Conservation (phyloP, 192 early-diverging fungal species). For the Thoreauomyces humboldtii region DNA sequence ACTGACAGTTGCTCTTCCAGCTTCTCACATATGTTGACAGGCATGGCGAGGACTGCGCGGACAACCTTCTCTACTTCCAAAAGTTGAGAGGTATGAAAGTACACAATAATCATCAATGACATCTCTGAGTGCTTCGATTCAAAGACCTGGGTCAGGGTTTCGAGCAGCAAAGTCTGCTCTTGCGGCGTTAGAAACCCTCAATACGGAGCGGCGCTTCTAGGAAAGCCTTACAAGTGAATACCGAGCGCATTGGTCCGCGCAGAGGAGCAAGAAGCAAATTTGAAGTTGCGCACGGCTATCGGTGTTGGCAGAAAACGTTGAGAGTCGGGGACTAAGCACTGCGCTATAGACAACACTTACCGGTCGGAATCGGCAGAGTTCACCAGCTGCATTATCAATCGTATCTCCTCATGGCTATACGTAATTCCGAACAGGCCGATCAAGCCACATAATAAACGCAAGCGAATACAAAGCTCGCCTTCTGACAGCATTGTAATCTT, state of each 20-base stretch:
- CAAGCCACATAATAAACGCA: constrained; percentile 4
- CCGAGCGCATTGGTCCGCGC: constrained; percentile 1
- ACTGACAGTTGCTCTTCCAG: not conserved
- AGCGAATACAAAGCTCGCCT: not conserved
- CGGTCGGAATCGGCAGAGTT: not conserved
- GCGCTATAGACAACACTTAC: not conserved
- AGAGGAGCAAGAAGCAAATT: not conserved
- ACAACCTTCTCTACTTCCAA: not conserved
- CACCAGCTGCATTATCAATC: not conserved
- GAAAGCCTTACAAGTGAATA: not conserved
- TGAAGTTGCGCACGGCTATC: not conserved
- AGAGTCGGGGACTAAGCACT: too few relatives aligned
- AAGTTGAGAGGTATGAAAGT: constrained; percentile 3
- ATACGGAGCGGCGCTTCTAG: too few relatives aligned
- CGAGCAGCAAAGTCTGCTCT: too few relatives aligned
- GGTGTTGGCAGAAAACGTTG: too few relatives aligned
- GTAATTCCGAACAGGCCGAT: not conserved
- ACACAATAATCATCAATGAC: constrained; percentile 7
- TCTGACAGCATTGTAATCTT: not conserved
- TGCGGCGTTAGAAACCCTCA: too few relatives aligned
- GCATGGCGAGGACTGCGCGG: not conserved
- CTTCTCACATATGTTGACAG: not conserved
- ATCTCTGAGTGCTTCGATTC: not conserved
- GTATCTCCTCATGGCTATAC: not conserved
- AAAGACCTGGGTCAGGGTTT: constrained; percentile 5